Evolutionary conservation across 306 rosid genomes (phyloP).

Genomic region (Amphicarpaea edgeworthii): DNA sequence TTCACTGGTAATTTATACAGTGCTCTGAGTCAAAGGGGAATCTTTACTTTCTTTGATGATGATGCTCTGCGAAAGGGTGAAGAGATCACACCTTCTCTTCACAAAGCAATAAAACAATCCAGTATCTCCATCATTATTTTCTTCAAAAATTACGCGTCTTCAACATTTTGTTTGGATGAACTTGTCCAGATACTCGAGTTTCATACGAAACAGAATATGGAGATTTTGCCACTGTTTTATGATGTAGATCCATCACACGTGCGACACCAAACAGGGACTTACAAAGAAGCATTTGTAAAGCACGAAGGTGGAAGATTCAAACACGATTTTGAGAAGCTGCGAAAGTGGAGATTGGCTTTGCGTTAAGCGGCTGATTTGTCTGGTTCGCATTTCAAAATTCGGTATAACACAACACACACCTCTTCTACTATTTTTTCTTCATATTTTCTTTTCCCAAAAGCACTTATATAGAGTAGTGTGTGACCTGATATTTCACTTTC

Average conservation of each 20-base stretch:
- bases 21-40: slow-evolving; percentile 26
- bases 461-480: too few relatives aligned
- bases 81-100: slow-evolving; percentile 27
- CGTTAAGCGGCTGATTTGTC: not conserved
- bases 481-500: too few relatives aligned
- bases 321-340: not conserved
- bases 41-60: slow-evolving; percentile 30
- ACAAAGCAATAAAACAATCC: not conserved
- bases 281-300: not conserved
- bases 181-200: slow-evolving; percentile 28
- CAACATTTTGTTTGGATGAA: slow-evolving; percentile 21
- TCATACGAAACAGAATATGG: not conserved
- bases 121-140: slow-evolving; percentile 30
- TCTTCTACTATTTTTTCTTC: too few relatives aligned
- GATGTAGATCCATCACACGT: slow-evolving; percentile 16
- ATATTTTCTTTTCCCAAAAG: too few relatives aligned
- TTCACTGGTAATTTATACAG: slow-evolving; percentile 22
- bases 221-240: slow-evolving; percentile 23
- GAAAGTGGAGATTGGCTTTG: slow-evolving; percentile 22
- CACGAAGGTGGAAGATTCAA: slow-evolving; percentile 17
- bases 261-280: not conserved
- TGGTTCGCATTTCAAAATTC: slow-evolving; percentile 12
- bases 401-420: slow-evolving; percentile 35
- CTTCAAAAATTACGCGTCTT: slow-evolving; percentile 33
- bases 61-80: not conserved